phyloP scores from a whole-genome alignment of 495 filamentous ascomycete genomes.

The Aspergillus avenaceus region DNA sequence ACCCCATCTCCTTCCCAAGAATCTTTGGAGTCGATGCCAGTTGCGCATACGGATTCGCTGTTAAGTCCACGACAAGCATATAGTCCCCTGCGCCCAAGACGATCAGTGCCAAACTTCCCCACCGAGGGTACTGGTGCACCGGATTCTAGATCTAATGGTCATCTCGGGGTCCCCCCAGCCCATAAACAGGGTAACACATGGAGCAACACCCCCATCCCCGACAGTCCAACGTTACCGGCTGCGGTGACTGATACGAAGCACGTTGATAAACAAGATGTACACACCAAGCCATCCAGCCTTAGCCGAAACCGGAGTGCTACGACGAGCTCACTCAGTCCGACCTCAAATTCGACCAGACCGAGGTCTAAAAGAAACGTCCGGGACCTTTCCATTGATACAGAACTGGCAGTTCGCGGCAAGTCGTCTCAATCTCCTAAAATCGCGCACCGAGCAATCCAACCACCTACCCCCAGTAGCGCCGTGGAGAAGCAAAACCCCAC shows the following conservation, averaged over 20 bases:
- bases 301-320: slow-evolving; percentile 10
- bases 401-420: slow-evolving; percentile 29
- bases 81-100: slow-evolving; percentile 21
- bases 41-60: slow-evolving; percentile 5
- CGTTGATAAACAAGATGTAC: slow-evolving; percentile 6
- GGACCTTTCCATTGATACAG: slow-evolving; percentile 42
- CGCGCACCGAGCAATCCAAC: slow-evolving; percentile 38
- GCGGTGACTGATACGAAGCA: slow-evolving; percentile 7
- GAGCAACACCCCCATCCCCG: slow-evolving; percentile 37
- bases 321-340: slow-evolving; percentile 2
- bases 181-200: slow-evolving; percentile 34
- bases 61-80: slow-evolving; percentile 2
- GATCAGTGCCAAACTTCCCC: slow-evolving; percentile 30
- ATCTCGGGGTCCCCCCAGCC: slow-evolving; percentile 34
- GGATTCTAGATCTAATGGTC: slow-evolving; percentile 13
- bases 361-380: slow-evolving; percentile 35
- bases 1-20: slow-evolving; percentile 8
- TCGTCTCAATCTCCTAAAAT: slow-evolving; percentile 28
- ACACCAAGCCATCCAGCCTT: slow-evolving; percentile 7
- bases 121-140: slow-evolving; percentile 14
- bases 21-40: not conserved
- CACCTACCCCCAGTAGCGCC: slow-evolving; percentile 33
- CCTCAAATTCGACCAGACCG: slow-evolving; percentile 10
- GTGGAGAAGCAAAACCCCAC: slow-evolving; percentile 29
- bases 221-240: slow-evolving; percentile 38